These are phyloP conservation scores for Fraxinus baroniana DNA, from an alignment of 305 asterid species.

Conservation along the genomic window DNA sequence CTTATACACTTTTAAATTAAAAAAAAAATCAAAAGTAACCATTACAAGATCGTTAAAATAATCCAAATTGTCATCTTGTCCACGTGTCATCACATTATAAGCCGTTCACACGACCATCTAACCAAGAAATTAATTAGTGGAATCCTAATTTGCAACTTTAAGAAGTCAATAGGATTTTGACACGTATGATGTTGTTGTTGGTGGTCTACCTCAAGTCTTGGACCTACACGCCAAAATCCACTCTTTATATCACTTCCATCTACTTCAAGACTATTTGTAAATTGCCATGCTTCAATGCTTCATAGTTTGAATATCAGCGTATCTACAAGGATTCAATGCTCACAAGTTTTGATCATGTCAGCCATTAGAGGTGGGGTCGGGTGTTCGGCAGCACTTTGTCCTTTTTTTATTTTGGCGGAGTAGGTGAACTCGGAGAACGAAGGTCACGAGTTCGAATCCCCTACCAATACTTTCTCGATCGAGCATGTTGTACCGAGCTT, in stretches of 20 bases:
- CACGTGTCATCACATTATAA: not conserved
- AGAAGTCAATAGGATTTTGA: not conserved
- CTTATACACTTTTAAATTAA: not conserved
- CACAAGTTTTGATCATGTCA: constrained; percentile 21
- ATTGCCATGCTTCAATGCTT: not conserved
- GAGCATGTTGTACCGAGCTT: no score
- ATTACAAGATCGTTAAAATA: not conserved
- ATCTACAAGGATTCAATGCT: not conserved
- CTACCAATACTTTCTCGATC: no score
- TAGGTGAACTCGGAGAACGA: no score
- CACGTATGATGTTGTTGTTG: not conserved
- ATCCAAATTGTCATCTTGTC: not conserved
- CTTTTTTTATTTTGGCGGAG: no score
- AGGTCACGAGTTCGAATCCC: no score
- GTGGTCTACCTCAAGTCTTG: not conserved
- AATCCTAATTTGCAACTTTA: not conserved
- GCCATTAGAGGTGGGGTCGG: not conserved
- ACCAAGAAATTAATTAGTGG: not conserved
- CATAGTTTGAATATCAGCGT: not conserved
- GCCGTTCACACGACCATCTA: not conserved
- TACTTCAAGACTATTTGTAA: not conserved
- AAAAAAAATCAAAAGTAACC: not conserved
- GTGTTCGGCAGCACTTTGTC: not conserved
- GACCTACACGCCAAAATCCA: not conserved
- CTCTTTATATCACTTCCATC: not conserved